These are phyloP conservation scores for Colletotrichum incanum DNA, from an alignment of 2,329 filamentous ascomycete genomes.

Conservation along the genomic window DNA sequence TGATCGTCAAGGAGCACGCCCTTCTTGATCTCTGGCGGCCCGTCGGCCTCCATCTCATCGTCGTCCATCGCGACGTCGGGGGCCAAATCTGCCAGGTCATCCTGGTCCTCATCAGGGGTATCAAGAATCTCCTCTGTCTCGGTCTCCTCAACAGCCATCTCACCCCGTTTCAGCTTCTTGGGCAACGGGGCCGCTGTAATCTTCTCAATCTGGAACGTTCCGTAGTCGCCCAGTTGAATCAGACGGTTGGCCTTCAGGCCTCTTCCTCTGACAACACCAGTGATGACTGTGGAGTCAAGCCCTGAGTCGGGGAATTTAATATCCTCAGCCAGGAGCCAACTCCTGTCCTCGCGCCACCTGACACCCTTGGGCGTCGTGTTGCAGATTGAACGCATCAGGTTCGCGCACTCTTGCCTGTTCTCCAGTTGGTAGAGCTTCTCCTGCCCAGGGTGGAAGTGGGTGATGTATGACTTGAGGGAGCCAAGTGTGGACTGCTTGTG, in stretches of 20 bases:
- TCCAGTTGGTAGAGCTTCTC: constrained; percentile 94
- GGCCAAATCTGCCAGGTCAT: constrained; percentile 86
- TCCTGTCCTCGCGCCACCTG: constrained; percentile 94
- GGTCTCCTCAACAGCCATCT: constrained; percentile 78
- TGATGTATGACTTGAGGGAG: constrained; percentile 93
- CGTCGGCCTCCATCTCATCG: constrained; percentile 60
- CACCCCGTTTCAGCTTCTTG: constrained; percentile 71
- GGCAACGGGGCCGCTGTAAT: constrained; percentile 84
- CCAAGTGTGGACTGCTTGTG: constrained; percentile 81
- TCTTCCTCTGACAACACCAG: constrained; percentile 88
- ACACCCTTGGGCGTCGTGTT: constrained; percentile 94
- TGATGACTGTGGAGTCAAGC: constrained; percentile 79
- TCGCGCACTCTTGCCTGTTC: constrained; percentile 90
- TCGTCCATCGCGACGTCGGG: constrained; percentile 82
- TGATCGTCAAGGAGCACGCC: constrained; percentile 96
- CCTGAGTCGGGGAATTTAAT: constrained; percentile 78
- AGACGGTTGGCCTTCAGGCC: constrained; percentile 91
- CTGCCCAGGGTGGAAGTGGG: constrained; percentile 92
- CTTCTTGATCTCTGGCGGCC: constrained; percentile 73
- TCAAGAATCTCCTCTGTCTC: constrained; percentile 74
- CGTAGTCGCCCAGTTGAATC: constrained; percentile 94
- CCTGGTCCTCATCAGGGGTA: constrained; percentile 82
- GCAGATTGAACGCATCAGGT: constrained; percentile 91
- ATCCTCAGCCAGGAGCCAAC: constrained; percentile 94
- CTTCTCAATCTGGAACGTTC: constrained; percentile 91